Evolutionary conservation across 192 early-diverging fungal species (phyloP).

Genomic region (Backusella parvicylindrica): DNA sequence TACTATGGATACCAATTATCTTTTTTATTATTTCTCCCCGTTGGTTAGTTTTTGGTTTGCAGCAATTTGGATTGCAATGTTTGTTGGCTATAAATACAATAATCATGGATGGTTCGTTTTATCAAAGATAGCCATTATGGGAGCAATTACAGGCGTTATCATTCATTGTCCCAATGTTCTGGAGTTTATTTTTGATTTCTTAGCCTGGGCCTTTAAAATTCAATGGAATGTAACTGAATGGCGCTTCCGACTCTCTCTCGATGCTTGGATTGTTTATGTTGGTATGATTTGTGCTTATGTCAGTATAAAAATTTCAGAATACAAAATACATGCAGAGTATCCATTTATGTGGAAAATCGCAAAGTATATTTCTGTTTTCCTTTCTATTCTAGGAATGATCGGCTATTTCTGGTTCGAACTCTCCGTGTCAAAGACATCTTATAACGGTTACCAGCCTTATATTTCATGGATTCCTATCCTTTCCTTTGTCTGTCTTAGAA

Average conservation of each 20-base stretch:
- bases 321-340: conserved; percentile 25
- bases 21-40: conserved; percentile 81
- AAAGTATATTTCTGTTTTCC: conserved; percentile 30
- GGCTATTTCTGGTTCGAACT: conserved; percentile 56
- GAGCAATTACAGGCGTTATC: conserved; percentile 28
- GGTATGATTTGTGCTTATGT: conserved; percentile 63
- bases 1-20: conserved; percentile 63
- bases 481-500: conserved; percentile 65
- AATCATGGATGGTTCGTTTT: conserved; percentile 42
- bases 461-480: conserved; percentile 59
- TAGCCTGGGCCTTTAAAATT: conserved; percentile 44
- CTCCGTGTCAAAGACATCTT: conserved; percentile 51
- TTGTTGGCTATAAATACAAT: conserved; percentile 46
- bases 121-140: conserved; percentile 48
- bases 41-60: conserved; percentile 70
- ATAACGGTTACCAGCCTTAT: conserved; percentile 68
- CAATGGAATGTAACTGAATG: conserved; percentile 65
- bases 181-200: conserved; percentile 38
- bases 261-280: conserved; percentile 64
- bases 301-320: conserved; percentile 40
- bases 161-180: conserved; percentile 42
- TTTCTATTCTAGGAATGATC: conserved; percentile 38
- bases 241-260: conserved; percentile 68
- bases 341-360: conserved; percentile 40
- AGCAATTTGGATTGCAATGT: conserved; percentile 68